phyloP scores from a whole-genome alignment of 2,329 filamentous ascomycete species.

The Alternaria ventricosa region DNA sequence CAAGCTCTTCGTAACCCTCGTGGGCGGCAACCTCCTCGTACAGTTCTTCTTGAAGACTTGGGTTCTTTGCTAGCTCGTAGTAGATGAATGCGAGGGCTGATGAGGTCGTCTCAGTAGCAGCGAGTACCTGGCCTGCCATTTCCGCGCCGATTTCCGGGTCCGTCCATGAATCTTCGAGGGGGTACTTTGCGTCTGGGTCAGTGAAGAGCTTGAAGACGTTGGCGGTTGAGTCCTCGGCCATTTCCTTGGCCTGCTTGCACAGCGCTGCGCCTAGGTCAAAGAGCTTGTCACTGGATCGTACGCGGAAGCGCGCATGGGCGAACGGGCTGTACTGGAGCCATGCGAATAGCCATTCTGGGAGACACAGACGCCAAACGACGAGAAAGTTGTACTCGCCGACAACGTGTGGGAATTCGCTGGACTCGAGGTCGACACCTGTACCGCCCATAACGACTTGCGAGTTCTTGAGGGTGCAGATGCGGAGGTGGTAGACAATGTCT shows the following conservation, averaged over 20 bases:
- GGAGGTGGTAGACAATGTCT: constrained; percentile 29
- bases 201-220: constrained; percentile 24
- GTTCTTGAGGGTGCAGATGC: constrained; percentile 26
- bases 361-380: constrained; percentile 27
- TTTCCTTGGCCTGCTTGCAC: constrained; percentile 16
- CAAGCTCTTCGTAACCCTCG: constrained; percentile 27
- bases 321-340: constrained; percentile 27
- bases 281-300: constrained; percentile 27
- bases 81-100: constrained; percentile 29
- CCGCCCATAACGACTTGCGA: constrained; percentile 29
- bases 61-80: constrained; percentile 27
- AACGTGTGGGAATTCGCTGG: constrained; percentile 18
- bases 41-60: constrained; percentile 18
- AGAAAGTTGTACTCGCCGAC: constrained; percentile 32
- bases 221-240: constrained; percentile 1
- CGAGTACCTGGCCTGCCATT: constrained; percentile 29
- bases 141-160: constrained; percentile 23
- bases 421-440: constrained; percentile 20
- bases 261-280: constrained; percentile 23
- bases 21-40: constrained; percentile 18
- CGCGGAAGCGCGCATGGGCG: constrained; percentile 20
- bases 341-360: constrained; percentile 25
- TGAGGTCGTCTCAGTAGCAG: constrained; percentile 28
- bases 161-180: constrained; percentile 22
- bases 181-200: constrained; percentile 22